Percentiles rank a stretch among this genome's conserved stretches.
Conservation (phyloP, 495 filamentous ascomycete species). For the Tetracladium setigerum region DNA sequence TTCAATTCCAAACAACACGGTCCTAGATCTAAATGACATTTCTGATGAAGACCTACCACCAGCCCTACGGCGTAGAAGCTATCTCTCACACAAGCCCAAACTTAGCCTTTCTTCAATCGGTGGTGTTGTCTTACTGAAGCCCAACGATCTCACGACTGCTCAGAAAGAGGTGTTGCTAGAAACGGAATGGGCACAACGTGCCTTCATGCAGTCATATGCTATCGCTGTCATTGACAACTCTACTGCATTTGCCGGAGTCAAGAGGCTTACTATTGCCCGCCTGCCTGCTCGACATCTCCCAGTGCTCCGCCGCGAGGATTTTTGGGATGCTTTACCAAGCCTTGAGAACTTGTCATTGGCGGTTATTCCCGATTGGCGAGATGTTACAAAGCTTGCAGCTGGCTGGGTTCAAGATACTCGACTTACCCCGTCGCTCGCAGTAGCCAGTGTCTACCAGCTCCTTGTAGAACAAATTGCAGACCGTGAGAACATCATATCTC, state of each 20-base stretch:
- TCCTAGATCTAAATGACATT: too few species aligned
- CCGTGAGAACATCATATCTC: slow-evolving; percentile 32
- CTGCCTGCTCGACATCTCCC: slow-evolving; percentile 40
- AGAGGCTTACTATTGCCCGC: slow-evolving; percentile 41
- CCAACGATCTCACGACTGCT: slow-evolving; percentile 35
- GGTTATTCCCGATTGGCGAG: slow-evolving; percentile 48
- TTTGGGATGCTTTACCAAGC: slow-evolving; percentile 42
- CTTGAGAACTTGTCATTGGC: slow-evolving; percentile 36
- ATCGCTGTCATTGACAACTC: slow-evolving; percentile 43
- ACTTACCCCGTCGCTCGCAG: slow-evolving; percentile 35
- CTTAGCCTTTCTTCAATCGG: too few species aligned
- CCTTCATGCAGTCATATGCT: slow-evolving; percentile 48
- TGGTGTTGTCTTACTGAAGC: slow-evolving; percentile 22
- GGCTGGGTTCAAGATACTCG: slow-evolving; percentile 28
- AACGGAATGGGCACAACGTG: slow-evolving; percentile 48
- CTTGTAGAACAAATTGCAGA: slow-evolving; percentile 32
- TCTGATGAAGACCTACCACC: too few species aligned
- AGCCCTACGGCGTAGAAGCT: too few species aligned
- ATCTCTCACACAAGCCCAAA: too few species aligned
- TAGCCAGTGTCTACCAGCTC: slow-evolving; percentile 33
- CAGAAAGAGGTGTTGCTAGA: slow-evolving; percentile 52
- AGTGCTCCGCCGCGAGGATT: slow-evolving; percentile 34
- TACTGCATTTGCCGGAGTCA: slow-evolving; percentile 31
- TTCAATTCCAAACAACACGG: too few species aligned
- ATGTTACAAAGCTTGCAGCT: slow-evolving; percentile 29